Evolutionary conservation across 2,329 filamentous ascomycete species (phyloP).

Genomic region (Gnomoniopsis sp.): DNA sequence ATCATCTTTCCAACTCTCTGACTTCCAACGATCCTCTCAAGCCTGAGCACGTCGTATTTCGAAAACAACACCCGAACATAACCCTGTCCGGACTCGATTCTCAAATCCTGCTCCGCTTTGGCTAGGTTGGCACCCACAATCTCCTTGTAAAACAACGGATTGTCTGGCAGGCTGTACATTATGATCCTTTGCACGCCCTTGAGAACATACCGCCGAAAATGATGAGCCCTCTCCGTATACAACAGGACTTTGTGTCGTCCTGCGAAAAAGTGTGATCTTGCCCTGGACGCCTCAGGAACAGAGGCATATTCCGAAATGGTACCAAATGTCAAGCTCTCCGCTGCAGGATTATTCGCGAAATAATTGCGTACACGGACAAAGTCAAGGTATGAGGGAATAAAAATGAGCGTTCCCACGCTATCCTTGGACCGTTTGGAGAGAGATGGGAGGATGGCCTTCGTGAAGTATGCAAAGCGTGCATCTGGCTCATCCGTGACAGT

Average conservation of each 20-base stretch:
- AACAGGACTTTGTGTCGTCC: slow-evolving; percentile 80
- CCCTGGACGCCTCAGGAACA: slow-evolving; percentile 73
- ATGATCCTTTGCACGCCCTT: slow-evolving; percentile 80
- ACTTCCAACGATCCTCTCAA: slow-evolving; percentile 84
- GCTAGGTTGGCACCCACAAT: slow-evolving; percentile 66
- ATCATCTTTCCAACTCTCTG: slow-evolving; percentile 82
- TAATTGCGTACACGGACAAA: slow-evolving; percentile 92
- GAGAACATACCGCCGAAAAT: slow-evolving; percentile 86
- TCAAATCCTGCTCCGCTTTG: slow-evolving; percentile 54
- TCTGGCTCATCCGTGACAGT: slow-evolving; percentile 77
- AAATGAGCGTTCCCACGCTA: slow-evolving; percentile 71
- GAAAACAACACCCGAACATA: slow-evolving; percentile 69
- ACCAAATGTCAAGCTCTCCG: slow-evolving; percentile 64
- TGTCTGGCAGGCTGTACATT: slow-evolving; percentile 88
- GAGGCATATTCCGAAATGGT: slow-evolving; percentile 86
- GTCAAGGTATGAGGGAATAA: slow-evolving; percentile 91
- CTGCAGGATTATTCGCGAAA: slow-evolving; percentile 68
- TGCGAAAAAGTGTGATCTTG: slow-evolving; percentile 80
- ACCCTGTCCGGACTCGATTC: slow-evolving; percentile 56
- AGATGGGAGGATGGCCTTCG: slow-evolving; percentile 71
- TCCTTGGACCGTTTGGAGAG: slow-evolving; percentile 67
- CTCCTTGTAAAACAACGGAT: slow-evolving; percentile 77
- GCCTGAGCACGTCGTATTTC: slow-evolving; percentile 81
- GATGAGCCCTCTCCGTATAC: slow-evolving; percentile 94
- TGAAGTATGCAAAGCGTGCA: slow-evolving; percentile 87